Evolutionary conservation across 2,329 filamentous ascomycete species (phyloP).

Genomic region (Aspergillus awamori): DNA sequence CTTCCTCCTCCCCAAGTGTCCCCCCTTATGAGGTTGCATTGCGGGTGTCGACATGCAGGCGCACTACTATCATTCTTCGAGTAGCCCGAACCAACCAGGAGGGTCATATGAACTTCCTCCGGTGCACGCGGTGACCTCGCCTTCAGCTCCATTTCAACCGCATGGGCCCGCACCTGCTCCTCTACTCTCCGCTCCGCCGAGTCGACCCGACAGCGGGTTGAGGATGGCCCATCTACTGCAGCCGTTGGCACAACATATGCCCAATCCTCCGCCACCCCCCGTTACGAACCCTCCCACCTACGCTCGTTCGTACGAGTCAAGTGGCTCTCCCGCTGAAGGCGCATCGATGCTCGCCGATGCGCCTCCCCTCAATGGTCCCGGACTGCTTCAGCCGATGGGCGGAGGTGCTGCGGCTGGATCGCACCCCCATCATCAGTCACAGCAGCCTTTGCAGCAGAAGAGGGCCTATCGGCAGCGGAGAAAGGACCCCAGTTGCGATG

Average conservation of each 20-base stretch:
- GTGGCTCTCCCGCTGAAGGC: slow-evolving; percentile 44
- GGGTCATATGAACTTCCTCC: slow-evolving; percentile 38
- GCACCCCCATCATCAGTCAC: slow-evolving; percentile 46
- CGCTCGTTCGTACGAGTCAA: slow-evolving; percentile 44
- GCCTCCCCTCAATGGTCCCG: slow-evolving; percentile 41
- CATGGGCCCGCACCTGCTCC: slow-evolving; percentile 27
- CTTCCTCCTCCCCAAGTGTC: not conserved
- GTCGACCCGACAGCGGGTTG: slow-evolving; percentile 43
- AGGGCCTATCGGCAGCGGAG: slow-evolving; percentile 90
- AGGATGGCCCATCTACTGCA: slow-evolving; percentile 47
- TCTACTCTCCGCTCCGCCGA: slow-evolving; percentile 42
- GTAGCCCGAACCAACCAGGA: slow-evolving; percentile 28
- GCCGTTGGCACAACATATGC: slow-evolving; percentile 34
- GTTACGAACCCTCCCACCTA: slow-evolving; percentile 34
- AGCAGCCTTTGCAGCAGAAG: slow-evolving; percentile 73
- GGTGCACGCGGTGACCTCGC: slow-evolving; percentile 40
- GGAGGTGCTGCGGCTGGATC: slow-evolving; percentile 4
- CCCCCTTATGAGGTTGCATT: slow-evolving; percentile 24
- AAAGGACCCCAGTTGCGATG: slow-evolving; percentile 97
- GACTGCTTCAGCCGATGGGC: slow-evolving; percentile 21
- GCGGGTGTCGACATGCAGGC: slow-evolving; percentile 35
- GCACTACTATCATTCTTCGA: slow-evolving; percentile 35
- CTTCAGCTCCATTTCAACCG: slow-evolving; percentile 32
- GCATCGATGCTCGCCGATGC: slow-evolving; percentile 40
- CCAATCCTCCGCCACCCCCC: slow-evolving; percentile 25